Evolutionary conservation across 768 basidiomycete species (phyloP), one percentile per base, ranked within the genome.

Genomic region (Mycena crocata): DNA sequence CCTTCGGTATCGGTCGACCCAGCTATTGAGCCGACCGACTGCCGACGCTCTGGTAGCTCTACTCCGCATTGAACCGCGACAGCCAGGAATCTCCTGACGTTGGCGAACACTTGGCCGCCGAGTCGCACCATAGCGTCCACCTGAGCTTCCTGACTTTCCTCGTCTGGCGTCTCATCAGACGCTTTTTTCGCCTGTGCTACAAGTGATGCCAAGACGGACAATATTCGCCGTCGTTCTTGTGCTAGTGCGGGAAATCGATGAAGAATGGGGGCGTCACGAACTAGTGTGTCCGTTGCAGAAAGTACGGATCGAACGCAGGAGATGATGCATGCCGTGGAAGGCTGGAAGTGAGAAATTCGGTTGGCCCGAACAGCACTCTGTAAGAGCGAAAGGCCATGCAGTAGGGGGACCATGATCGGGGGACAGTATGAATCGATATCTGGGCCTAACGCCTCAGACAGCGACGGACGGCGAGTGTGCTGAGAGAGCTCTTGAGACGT

Each of bases 291-390:
- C 19, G 94, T 90, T 14, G 91, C 87, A 31, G 90, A 88, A 46
- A 99, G 86, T 21, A 97, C 91, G 31, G 91, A 88, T 34, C 96
- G 92, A 50, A 99, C 95, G 58, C 93, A 94, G 15, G 95, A 95
- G 71, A 99, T 96, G 65, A 99, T 92, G 78, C 91, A 96, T 17
- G 96, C 96, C 0, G 96, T 94, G 3, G 95, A 92, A 8, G 97
- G 96, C 73, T 96, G 94, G 72, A 95, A 96, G 78, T 99, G 97
- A 3, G 90, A 80, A 30, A 88, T 80, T 49, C 93, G 89, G 71
- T 90, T 90, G n/a, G 88, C 83, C 45, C 89, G 85, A 23, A 95
- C 95, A 7, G 96, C 93, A 61, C 86, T 92, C 73, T 96, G 93
- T 26, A 99, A 85, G 45, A 98, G 84, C 10, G 92, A 90, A 42